Conservation (phyloP, 306 rosid species). For the Geum urbanum region DNA sequence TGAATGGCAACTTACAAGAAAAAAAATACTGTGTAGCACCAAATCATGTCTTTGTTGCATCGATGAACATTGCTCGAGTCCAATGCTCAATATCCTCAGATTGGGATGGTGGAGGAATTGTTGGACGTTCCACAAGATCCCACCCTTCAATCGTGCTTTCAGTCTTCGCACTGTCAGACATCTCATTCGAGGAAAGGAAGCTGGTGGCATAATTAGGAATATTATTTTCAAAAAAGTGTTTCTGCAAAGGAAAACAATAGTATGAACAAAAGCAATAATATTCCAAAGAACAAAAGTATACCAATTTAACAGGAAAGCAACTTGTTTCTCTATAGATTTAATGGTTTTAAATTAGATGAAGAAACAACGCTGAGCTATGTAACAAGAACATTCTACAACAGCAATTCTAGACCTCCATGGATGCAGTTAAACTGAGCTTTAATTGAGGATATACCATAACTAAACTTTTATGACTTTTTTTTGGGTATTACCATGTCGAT, state of each 20-base stretch:
- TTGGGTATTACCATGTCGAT: not conserved
- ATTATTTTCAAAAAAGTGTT: constrained; percentile 49
- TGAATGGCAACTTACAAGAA: constrained; percentile 31
- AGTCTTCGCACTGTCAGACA: constrained; percentile 58
- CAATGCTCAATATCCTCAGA: constrained; percentile 95
- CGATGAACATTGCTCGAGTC: constrained; percentile 97
- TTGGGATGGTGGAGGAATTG: constrained; percentile 91
- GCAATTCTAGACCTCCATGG: not conserved
- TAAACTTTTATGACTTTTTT: not conserved
- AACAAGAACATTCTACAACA: not conserved
- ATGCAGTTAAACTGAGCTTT: not conserved
- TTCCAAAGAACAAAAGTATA: too few species aligned
- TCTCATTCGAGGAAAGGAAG: constrained; percentile 61
- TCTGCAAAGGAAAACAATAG: constrained; percentile 43
- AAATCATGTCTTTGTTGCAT: constrained; percentile 68
- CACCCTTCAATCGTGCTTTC: constrained; percentile 83
- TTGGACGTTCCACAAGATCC: constrained; percentile 90
- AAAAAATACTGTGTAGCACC: constrained; percentile 22
- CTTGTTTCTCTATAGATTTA: too few species aligned
- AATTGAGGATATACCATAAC: not conserved
- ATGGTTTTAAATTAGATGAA: too few species aligned
- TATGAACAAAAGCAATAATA: constrained; percentile 15
- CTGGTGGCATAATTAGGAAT: constrained; percentile 63
- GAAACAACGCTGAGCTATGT: not conserved
- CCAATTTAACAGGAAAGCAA: too few species aligned